Base-by-base conservation (phyloP, 2,329 filamentous ascomycete species). In the Phoma sp. region DNA sequence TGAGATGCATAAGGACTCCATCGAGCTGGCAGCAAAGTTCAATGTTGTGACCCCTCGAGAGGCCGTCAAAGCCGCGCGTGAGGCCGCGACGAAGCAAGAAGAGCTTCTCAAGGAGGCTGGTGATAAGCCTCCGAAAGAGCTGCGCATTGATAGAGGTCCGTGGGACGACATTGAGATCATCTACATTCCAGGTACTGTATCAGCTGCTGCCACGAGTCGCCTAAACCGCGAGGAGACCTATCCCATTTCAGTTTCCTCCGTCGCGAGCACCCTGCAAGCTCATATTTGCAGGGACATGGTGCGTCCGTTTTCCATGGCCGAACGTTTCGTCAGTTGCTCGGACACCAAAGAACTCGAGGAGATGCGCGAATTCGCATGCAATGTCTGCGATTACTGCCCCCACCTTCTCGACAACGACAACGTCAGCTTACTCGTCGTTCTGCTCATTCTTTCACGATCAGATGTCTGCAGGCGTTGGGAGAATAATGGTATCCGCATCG, bases 391-490 rank as follows among this genome's bases (percentile, higher is more conserved):
- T 48, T 75, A 69, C 38, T 71, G 70, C n/a, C 73, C 73, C 15
- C 73, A 75, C 41, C 67, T 75, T 17, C 68, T 75, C 8, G 73
- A 75, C 51, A 75, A 75, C 43, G 73, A 75, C 49, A 75, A 75
- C 40, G 65, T 72, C 37, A 73, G 69, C 45, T 62, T 75, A 3
- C 67, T 75, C 8, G 66, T 74, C 8, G 69, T 75, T 1, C 60
- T 75, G 0, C 67, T 75, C 13, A 74, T 75, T 19, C 55, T 75
- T 7, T 68, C 70, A 1, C 67, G 73, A 5, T 73, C 72, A 2
- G 73, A 75, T 47, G 69, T 72, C 49, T 74, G 71, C 43, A 61
- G 61, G 17, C 71, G 72, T 9, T 75, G 74, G 52, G 66, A 72
- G 21, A 65, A 72, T 43, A 74, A 73, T 21, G 73, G 73, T 17